Evolutionary conservation across 805 yeast species (phyloP), one percentile per base, ranked within the genome.

Genomic region (Pichia thaimueangensis): DNA sequence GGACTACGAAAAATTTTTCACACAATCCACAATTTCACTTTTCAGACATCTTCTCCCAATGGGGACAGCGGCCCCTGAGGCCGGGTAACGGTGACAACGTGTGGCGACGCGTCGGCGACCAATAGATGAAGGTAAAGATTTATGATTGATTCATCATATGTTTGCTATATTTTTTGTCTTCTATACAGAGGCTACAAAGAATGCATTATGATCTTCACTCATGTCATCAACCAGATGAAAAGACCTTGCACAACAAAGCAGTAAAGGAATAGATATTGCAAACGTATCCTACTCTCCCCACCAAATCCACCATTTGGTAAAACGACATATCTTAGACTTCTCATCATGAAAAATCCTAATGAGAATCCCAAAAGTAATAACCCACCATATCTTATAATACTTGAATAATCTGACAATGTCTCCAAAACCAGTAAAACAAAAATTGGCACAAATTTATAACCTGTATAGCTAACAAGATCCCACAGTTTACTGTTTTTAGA

Each of bases 371-470:
- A 59, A 55, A 75, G 73, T 7, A 71, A 33, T 61, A 58, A 43
- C 54, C 60, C 45, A 50, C 54, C 1, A 51, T 71, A 73, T 25
- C 35, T 40, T 1, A 46, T n/a, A 49, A 70, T 65, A 3, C 55
- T 17, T 45, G 62, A 22, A 65, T 63, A 32, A 69, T 65, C 36
- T 5, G 47, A 29, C 31, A 56, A 37, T 10, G 71, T 56, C 48
- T 76, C 80, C 51, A 75, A 58, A 32, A 80, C 58, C 52, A 82
- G 63, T 40, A 76, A 67, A n/a, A 74, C 59, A 15, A 81, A 73
- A 48, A 83, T 70, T 8, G 95, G 86, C 30, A 94, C 87, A 58
- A 87, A 94, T 62, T 93, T 93, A 71, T 93, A 94, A 29, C 97
- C 97, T 39, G 89, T 81, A 64, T 86, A 93, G 47, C 95, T 82